These are phyloP conservation scores for Cardamine resedifolia DNA, from an alignment of 345 rosid species.

Conservation along the genomic window DNA sequence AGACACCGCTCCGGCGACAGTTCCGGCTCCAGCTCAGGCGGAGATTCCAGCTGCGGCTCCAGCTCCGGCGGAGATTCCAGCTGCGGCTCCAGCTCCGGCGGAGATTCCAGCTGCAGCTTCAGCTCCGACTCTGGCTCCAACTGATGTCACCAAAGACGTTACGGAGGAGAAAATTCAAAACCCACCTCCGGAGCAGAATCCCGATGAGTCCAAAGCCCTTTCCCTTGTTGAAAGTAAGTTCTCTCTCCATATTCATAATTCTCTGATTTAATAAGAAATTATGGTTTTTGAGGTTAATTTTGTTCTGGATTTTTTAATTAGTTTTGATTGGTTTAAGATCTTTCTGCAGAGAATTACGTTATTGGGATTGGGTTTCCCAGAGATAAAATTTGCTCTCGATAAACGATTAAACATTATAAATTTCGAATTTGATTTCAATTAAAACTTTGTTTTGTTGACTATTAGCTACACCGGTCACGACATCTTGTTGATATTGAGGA, in stretches of 20 bases:
- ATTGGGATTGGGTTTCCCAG: neutral
- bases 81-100: slow-evolving; percentile 14
- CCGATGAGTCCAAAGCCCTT: slow-evolving; percentile 62
- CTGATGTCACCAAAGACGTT: slow-evolving; percentile 23
- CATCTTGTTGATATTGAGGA: too few relatives aligned
- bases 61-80: neutral
- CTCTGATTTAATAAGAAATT: neutral
- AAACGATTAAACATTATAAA: neutral
- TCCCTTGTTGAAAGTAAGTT: slow-evolving; percentile 56
- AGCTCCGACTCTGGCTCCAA: slow-evolving; percentile 28
- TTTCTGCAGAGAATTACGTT: neutral
- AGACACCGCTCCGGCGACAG: slow-evolving; percentile 39
- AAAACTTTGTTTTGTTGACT: neutral
- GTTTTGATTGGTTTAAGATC: neutral
- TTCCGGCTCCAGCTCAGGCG: too few relatives aligned
- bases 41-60: slow-evolving; percentile 39
- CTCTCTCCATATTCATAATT: neutral
- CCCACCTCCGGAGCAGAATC: slow-evolving; percentile 34
- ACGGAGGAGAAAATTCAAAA: slow-evolving; percentile 37
- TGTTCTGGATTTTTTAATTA: neutral
- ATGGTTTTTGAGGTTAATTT: neutral
- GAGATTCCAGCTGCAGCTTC: neutral
- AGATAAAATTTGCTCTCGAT: neutral
- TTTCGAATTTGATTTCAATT: neutral
- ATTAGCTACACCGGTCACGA: too few relatives aligned